Base-by-base conservation (phyloP, 768 basidiomycete genomes). In the Lyophyllum shimeji region DNA sequence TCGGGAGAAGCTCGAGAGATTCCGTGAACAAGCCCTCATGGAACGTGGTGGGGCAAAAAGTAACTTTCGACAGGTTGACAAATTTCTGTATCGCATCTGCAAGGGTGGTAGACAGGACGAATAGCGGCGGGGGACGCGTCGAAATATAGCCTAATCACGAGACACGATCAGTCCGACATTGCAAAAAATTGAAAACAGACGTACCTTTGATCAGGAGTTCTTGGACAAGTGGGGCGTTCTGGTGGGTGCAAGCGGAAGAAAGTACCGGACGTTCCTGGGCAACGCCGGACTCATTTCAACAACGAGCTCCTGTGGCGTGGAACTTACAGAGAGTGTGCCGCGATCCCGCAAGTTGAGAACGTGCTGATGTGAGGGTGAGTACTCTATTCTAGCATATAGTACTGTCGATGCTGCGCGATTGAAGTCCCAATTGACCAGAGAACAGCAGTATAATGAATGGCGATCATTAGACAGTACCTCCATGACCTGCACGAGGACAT, bases 371-470 rank as follows among this genome's bases (percentile, higher is more conserved):
- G 60, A 63, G 23, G 79, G 78, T 3, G 75, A 70, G 40, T 81
- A 61, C n/a, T 76, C 67, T 8, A 83, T 76, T 18, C 66, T 64
- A 15, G 65, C 61, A 57, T 84, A 85, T 0, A 86, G 73, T 18
- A 81, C 50, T 21, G 65, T 69, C 13, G 80, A 75, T 7, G 81
- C 76, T 8, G 71, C 76, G 33, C 61, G 59, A 59, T 76, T 75
- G 64, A 82, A 79, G n/a, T 73, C 70, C 52, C 68, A 69, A 59
- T 75, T 78, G 15, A 82, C 81, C 13, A 82, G 64, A 34, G 79
- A 66, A 60, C 76, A 82, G 8, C 57, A 60, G 53, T 59, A 74
- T 18, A 86, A 70, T 0, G 72, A 55, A 18, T 49, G 46, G 53
- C 68, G 72, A 57, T 82, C 73, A 9, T 74, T 61, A 33, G 44